phyloP scores from a whole-genome alignment of 768 basidiomycete genomes.

The Astraeus odoratus region DNA sequence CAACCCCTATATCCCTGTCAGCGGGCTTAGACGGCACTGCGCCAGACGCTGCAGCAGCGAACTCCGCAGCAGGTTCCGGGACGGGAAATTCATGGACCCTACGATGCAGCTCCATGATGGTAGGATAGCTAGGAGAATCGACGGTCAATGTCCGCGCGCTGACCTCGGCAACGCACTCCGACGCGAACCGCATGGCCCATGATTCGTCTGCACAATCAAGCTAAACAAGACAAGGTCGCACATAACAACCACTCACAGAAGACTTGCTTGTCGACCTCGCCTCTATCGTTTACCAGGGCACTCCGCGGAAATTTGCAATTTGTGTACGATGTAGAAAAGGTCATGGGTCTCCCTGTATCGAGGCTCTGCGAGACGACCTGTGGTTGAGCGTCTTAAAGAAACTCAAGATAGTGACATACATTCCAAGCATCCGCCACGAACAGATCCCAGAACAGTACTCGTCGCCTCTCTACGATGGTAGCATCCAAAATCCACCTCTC shows the following conservation, averaged over 20 bases:
- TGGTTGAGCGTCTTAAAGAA: slow-evolving; percentile 7
- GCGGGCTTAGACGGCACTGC: slow-evolving; percentile 9
- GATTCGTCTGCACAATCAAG: slow-evolving; percentile 39
- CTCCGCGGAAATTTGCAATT: slow-evolving; percentile 56
- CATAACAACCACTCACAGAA: slow-evolving; percentile 18
- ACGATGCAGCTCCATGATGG: slow-evolving; percentile 60
- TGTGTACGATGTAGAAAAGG: slow-evolving; percentile 56
- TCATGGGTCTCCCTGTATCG: slow-evolving; percentile 63
- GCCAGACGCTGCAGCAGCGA: slow-evolving; percentile 28
- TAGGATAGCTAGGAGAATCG: slow-evolving; percentile 55
- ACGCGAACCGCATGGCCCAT: slow-evolving; percentile 61
- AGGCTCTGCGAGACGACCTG: slow-evolving; percentile 41
- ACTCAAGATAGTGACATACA: slow-evolving; percentile 21
- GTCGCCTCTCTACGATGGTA: slow-evolving; percentile 57
- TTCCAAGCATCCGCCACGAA: slow-evolving; percentile 69
- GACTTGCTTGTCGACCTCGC: slow-evolving; percentile 16
- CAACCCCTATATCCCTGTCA: slow-evolving; percentile 10
- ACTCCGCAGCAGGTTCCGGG: slow-evolving; percentile 38
- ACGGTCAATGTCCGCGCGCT: slow-evolving; percentile 54
- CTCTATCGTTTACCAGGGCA: slow-evolving; percentile 5
- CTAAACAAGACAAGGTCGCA: slow-evolving; percentile 1
- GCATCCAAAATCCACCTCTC: slow-evolving; percentile 55
- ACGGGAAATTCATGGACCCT: slow-evolving; percentile 62
- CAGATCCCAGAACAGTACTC: slow-evolving; percentile 72
- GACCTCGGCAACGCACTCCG: slow-evolving; percentile 60